phyloP scores from a whole-genome alignment of 352 stramenopile species.

The Sclerospora graminicola region DNA sequence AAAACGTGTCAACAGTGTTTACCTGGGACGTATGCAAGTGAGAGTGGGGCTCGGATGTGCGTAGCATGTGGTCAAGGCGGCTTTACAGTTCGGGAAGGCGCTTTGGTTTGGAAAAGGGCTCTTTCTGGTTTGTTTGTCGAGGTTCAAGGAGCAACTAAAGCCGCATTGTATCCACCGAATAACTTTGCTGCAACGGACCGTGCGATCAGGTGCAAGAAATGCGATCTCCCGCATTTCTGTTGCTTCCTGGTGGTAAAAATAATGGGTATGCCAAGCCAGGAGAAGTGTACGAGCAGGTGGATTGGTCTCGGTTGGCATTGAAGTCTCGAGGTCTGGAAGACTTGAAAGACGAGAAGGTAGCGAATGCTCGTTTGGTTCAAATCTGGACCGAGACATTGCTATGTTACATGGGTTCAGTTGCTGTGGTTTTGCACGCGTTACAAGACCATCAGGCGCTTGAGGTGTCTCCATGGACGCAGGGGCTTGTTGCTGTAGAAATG shows the following conservation, averaged over 20 bases:
- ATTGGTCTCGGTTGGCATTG: slow-evolving; percentile 23
- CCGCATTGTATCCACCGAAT: slow-evolving; percentile 22
- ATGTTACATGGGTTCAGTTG: slow-evolving; percentile 7
- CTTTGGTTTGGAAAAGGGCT: slow-evolving; percentile 17
- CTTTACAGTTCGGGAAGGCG: slow-evolving; percentile 19
- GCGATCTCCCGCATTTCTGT: slow-evolving; percentile 17
- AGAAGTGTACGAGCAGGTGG: slow-evolving; percentile 33
- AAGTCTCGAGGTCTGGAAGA: slow-evolving; percentile 11
- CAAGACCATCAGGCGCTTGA: slow-evolving; percentile 3
- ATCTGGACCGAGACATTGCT: slow-evolving; percentile 15
- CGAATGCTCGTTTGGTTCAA: slow-evolving; percentile 7
- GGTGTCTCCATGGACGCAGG: background rate
- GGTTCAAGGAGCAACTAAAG: slow-evolving; percentile 15
- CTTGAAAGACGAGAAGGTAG: background rate
- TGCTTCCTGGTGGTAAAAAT: slow-evolving; percentile 19
- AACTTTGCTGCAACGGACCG: slow-evolving; percentile 12
- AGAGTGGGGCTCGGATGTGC: slow-evolving; percentile 10
- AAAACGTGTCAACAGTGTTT: slow-evolving; percentile 24
- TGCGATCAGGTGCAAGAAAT: slow-evolving; percentile 20
- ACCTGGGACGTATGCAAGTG: slow-evolving; percentile 18
- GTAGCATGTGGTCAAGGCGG: slow-evolving; percentile 22
- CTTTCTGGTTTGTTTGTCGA: slow-evolving; percentile 26
- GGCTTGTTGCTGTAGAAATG: slow-evolving; percentile 21
- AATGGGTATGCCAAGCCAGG: slow-evolving; percentile 22
- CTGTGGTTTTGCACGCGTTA: slow-evolving; percentile 19